These are phyloP conservation scores for Tylopilus sp. DNA, from an alignment of 768 basidiomycete species.

Conservation along the genomic window DNA sequence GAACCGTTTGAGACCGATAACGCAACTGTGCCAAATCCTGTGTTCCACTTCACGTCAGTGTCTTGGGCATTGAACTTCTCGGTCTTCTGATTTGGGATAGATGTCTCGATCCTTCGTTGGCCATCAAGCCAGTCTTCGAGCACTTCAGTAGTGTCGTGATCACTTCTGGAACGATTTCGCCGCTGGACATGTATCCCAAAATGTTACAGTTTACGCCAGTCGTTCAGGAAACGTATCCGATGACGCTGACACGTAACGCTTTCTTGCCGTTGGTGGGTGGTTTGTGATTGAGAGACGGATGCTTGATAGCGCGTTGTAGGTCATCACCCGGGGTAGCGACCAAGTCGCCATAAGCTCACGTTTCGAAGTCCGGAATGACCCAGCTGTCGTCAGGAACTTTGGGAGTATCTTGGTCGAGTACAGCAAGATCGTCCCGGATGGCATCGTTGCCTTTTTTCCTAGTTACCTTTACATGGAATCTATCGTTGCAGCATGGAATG, in stretches of 20 bases:
- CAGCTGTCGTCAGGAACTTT: slow-evolving; percentile 97
- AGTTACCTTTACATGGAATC: slow-evolving; percentile 99
- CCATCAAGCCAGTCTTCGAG: slow-evolving; percentile 97
- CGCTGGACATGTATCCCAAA: slow-evolving; percentile 99
- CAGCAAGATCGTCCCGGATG: slow-evolving; percentile 96
- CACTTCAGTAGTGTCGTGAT: slow-evolving; percentile 98
- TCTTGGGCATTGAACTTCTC: slow-evolving; percentile 1
- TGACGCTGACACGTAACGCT: slow-evolving; percentile 95
- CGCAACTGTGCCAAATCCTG: slow-evolving; percentile 96
- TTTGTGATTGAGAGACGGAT: not conserved
- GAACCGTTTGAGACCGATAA: slow-evolving; percentile 99
- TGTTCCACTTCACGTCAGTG: slow-evolving; percentile 93
- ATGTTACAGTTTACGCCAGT: slow-evolving; percentile 98
- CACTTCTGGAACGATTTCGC: slow-evolving; percentile 97
- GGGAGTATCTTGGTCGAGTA: slow-evolving; percentile 98
- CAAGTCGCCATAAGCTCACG: slow-evolving; percentile 98
- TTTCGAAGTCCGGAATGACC: slow-evolving; percentile 98
- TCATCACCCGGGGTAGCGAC: slow-evolving; percentile 96
- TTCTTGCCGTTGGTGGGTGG: slow-evolving; percentile 84
- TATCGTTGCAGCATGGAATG: slow-evolving; percentile 99
- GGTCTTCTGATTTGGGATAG: slow-evolving; percentile 39
- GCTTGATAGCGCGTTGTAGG: slow-evolving; percentile 42
- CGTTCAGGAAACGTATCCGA: slow-evolving; percentile 94
- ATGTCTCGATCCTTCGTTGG: slow-evolving; percentile 95
- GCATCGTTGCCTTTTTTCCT: slow-evolving; percentile 98